Evolutionary conservation across 2,329 filamentous ascomycete species (phyloP), one percentile per base, ranked within the genome.

Genomic region (Falciphora oryzae): DNA sequence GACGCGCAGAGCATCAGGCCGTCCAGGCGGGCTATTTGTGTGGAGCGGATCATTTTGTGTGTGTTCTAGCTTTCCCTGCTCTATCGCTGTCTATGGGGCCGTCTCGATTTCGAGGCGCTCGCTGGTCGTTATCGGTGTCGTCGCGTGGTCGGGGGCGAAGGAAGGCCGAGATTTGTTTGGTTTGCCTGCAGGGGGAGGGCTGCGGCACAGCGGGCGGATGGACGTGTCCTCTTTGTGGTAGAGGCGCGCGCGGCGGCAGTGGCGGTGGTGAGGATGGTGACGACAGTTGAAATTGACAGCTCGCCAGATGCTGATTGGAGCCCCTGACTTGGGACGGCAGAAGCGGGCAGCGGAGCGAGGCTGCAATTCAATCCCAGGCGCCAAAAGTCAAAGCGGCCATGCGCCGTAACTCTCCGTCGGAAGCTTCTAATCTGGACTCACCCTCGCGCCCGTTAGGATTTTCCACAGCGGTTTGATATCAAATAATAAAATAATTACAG

Each of bases 1-100:
- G 93, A 97, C 66, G 94, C 94, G 74, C 93, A 94, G 70, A 99
- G 86, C 84, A 96, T 93, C 69, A 98, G 86, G 84, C 94, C 94
- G 79, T 98, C 95, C 63, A 98, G 85, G 78, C 95, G 86, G 69
- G 92, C 90, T 80, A 99, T 97, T 80, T 97, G 92, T 63, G 94
- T 99, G 72, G 93, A 95, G 76, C 86, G 87, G 73, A 97, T 94
- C 93, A 94, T 95, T 31, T 70, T 61, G 14, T 31, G 28, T 62
- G 29, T 28, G 5, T 53, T n/a, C 2, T 61, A 25, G 7, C 29
- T 38, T 11, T 22, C 25, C n/a, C 25, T 28, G 28, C 29, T 29
- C 4, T 27, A 25, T 27, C 31, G 32, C 13, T 2, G 32, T 35
- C 32, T 35, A 10, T 35, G 32, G 4, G 32, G 32, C 10, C 11